phyloP scores from a whole-genome alignment of 768 basidiomycete genomes.

The Paxillus involutus region DNA sequence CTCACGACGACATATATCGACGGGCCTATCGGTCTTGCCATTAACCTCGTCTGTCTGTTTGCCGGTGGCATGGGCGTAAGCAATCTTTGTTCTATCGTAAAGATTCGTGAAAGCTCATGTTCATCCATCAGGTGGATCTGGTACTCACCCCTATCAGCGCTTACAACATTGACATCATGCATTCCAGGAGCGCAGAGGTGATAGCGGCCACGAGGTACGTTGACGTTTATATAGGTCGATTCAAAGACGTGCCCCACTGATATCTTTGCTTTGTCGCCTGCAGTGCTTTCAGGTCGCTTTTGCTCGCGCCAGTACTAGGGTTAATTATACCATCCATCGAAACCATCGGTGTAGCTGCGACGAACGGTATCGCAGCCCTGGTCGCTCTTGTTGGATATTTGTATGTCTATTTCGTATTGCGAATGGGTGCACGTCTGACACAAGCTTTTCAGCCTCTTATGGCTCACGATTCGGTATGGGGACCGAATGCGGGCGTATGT shows the following conservation, averaged over 20 bases:
- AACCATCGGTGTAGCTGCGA: constrained; percentile 47
- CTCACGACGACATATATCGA: constrained; percentile 49
- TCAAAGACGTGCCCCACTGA: background rate
- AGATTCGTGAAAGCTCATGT: background rate
- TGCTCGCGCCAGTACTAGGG: constrained; percentile 13
- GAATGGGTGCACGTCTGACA: background rate
- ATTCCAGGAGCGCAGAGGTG: constrained; percentile 60
- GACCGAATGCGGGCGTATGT: constrained; percentile 54
- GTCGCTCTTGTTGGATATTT: constrained; percentile 50
- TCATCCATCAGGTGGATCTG: constrained; percentile 47
- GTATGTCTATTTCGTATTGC: constrained; percentile 37
- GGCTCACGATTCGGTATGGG: constrained; percentile 55
- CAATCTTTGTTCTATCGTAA: constrained; percentile 1
- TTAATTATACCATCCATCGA: constrained; percentile 45
- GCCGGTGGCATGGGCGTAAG: constrained; percentile 64
- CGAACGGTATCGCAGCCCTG: constrained; percentile 46
- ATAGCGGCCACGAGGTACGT: constrained; percentile 56
- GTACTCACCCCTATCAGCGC: constrained; percentile 55
- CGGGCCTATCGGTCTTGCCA: constrained; percentile 47
- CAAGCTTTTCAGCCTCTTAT: constrained; percentile 42
- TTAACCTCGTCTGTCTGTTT: constrained; percentile 58
- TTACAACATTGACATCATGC: constrained; percentile 62
- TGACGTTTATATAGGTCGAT: background rate
- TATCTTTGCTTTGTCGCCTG: background rate
- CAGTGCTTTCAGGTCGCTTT: constrained; percentile 24